phyloP scores from a whole-genome alignment of 169 alveolate genomes.

The Cystoisospora suis region DNA sequence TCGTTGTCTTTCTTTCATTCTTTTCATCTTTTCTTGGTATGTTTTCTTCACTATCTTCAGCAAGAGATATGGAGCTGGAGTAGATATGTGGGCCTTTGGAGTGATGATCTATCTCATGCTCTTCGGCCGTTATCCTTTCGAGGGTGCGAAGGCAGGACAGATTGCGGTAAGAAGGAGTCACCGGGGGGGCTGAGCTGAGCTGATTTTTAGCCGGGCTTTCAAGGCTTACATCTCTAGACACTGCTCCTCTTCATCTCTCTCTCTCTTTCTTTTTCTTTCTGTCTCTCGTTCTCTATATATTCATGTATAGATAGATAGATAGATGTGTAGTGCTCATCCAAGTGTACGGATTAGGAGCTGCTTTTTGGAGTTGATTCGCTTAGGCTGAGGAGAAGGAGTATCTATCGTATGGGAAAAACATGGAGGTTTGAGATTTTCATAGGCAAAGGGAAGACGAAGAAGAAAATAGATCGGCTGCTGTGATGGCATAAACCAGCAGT shows the following conservation, averaged over 20 bases:
- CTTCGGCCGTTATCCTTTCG: conserved; percentile 78
- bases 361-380: no score
- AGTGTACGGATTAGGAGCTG: no score
- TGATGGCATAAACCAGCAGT: no score
- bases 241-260: neutral
- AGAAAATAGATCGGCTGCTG: no score
- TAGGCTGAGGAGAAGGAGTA: no score
- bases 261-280: neutral
- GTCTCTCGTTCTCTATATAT: neutral
- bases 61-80: conserved; percentile 68
- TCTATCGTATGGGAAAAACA: no score
- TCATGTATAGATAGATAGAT: neutral
- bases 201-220: no score
- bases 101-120: conserved; percentile 76
- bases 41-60: conserved; percentile 38
- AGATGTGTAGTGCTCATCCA: neutral
- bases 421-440: no score
- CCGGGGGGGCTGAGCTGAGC: no score
- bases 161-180: conserved; percentile 68
- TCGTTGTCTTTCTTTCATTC: neutral
- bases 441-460: no score
- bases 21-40: neutral
- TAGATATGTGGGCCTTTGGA: conserved; percentile 81
- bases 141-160: conserved; percentile 72
- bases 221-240: neutral